Conservation (phyloP, 2,329 filamentous ascomycete genomes). For the Elsinoe australis region DNA sequence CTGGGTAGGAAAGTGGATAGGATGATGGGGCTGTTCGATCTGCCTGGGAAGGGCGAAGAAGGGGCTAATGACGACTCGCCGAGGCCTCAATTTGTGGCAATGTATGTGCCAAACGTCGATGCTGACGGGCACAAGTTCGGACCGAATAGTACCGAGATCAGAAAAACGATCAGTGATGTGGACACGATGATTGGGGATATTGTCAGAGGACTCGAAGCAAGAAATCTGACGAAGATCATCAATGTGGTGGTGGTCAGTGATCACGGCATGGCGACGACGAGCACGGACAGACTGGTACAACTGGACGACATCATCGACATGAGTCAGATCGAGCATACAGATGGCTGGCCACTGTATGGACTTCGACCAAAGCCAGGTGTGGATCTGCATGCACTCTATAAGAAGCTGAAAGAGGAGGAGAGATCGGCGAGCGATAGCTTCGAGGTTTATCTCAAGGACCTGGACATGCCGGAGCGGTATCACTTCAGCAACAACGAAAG, state of each 20-base stretch:
- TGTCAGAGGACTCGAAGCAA: conserved; percentile 64
- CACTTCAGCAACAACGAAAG: conserved; percentile 83
- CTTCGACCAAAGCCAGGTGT: conserved; percentile 66
- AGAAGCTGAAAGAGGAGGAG: conserved; percentile 49
- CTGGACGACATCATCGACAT: conserved; percentile 82
- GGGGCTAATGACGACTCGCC: conserved; percentile 39
- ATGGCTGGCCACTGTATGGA: conserved; percentile 91
- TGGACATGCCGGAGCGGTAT: conserved; percentile 85
- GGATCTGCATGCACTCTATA: conserved; percentile 61
- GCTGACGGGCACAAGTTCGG: conserved; percentile 78
- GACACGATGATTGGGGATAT: conserved; percentile 75
- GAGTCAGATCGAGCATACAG: conserved; percentile 67
- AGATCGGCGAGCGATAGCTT: conserved; percentile 57
- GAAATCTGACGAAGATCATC: conserved; percentile 82
- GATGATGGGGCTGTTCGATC: conserved; percentile 75
- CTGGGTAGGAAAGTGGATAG: conserved; percentile 69
- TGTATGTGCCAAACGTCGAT: conserved; percentile 92
- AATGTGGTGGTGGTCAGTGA: conserved; percentile 96
- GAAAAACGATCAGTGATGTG: conserved; percentile 65
- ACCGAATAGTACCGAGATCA: conserved; percentile 89
- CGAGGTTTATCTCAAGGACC: conserved; percentile 78
- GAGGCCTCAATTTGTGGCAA: conserved; percentile 83
- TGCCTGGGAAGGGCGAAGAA: conserved; percentile 60
- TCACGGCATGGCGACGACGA: conserved; percentile 95
- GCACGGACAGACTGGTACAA: conserved; percentile 70